phyloP scores from a whole-genome alignment of 345 rosid genomes.

The Eucalyptus erythrocorys region DNA sequence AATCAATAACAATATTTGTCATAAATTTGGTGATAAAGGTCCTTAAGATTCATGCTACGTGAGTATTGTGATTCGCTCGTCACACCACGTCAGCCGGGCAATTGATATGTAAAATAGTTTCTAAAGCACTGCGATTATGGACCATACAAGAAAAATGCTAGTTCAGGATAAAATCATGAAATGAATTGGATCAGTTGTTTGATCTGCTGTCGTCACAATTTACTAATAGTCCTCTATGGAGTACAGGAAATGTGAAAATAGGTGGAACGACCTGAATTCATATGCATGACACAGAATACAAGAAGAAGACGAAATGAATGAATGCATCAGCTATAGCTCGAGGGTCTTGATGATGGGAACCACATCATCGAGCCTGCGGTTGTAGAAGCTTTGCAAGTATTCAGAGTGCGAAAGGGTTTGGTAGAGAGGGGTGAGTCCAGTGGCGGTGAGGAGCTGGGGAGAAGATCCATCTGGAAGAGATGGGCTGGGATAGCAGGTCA shows the following conservation, averaged over 20 bases:
- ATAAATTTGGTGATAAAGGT: too few relatives aligned
- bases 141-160: not conserved
- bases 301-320: not conserved
- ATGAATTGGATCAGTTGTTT: not conserved
- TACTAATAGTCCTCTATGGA: not conserved
- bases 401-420: conserved; percentile 6
- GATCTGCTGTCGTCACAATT: not conserved
- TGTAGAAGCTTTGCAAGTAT: conserved; percentile 2
- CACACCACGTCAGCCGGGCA: not conserved
- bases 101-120: not conserved
- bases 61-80: not conserved
- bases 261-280: not conserved
- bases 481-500: conserved; percentile 14
- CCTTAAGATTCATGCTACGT: not conserved
- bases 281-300: not conserved
- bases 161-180: not conserved
- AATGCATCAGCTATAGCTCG: not conserved
- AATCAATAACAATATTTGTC: not conserved
- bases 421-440: conserved; percentile 9
- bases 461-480: conserved; percentile 16
- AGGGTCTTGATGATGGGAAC: conserved; percentile 5
- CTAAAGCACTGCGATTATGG: not conserved
- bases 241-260: not conserved
- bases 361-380: not conserved
- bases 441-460: not conserved